A percentile compares a stretch with the other conserved stretches of the same genome.
Evolutionary conservation across 108 stramenopile species (phyloP).

Genomic region (Cyclostephanos invisitatus): DNA sequence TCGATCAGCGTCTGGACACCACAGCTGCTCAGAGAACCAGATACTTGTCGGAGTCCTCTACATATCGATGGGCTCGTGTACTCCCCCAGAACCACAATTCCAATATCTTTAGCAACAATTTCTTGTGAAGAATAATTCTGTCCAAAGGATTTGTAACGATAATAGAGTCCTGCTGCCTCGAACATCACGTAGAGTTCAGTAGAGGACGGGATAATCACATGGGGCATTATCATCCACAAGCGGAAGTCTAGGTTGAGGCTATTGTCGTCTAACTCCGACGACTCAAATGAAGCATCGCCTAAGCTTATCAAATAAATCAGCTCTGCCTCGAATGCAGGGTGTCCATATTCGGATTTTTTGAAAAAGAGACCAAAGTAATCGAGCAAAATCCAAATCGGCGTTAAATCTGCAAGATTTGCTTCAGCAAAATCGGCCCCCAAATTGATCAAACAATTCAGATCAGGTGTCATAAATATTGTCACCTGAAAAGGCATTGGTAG

Average conservation of each 20-base stretch:
- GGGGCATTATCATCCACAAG: slow-evolving; percentile 64
- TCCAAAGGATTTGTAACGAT: slow-evolving; percentile 72
- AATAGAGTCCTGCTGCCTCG: slow-evolving; percentile 72
- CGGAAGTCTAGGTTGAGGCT: slow-evolving; percentile 76
- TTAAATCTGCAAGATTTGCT: slow-evolving; percentile 58
- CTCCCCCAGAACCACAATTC: slow-evolving; percentile 47
- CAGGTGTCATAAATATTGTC: slow-evolving; percentile 79
- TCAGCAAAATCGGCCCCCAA: slow-evolving; percentile 65
- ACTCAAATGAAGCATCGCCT: neutral
- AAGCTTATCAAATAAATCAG: slow-evolving; percentile 32
- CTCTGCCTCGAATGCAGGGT: slow-evolving; percentile 66
- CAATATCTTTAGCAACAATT: slow-evolving; percentile 61
- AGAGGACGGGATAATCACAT: slow-evolving; percentile 57
- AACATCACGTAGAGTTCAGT: slow-evolving; percentile 54
- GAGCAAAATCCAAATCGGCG: slow-evolving; percentile 67
- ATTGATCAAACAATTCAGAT: slow-evolving; percentile 70
- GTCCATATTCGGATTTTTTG: slow-evolving; percentile 60
- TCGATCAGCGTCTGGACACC: slow-evolving; percentile 64
- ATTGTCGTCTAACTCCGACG: slow-evolving; percentile 6
- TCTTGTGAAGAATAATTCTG: slow-evolving; percentile 69
- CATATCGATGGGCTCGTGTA: slow-evolving; percentile 26
- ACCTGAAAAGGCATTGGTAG: slow-evolving; percentile 69
- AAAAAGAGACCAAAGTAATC: slow-evolving; percentile 82
- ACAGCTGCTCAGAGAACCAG: slow-evolving; percentile 37
- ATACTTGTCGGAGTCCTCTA: slow-evolving; percentile 46